Conservation (phyloP, 2,329 filamentous ascomycete species). For the Beauveria sp. region DNA sequence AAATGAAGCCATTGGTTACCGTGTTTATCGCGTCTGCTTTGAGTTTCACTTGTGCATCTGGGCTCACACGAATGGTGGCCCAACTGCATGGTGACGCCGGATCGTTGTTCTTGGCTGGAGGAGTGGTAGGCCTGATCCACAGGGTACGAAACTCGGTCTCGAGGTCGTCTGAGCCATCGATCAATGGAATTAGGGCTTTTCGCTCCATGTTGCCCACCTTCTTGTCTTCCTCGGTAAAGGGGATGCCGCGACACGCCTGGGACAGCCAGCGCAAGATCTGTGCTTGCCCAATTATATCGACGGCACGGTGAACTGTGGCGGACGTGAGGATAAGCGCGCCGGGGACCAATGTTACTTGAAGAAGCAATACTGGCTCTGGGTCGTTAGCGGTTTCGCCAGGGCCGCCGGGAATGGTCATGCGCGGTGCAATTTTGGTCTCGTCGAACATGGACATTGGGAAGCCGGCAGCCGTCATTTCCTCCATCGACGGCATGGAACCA, state of each 20-base stretch:
- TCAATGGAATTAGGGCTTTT: background rate
- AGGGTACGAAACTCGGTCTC: background rate
- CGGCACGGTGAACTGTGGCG: slow-evolving; percentile 37
- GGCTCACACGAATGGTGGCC: background rate
- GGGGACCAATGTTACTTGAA: slow-evolving; percentile 40
- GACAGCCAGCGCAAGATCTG: slow-evolving; percentile 38
- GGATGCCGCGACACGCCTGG: slow-evolving; percentile 35
- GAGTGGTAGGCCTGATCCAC: background rate
- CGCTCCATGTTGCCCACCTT: background rate
- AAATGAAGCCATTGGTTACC: background rate
- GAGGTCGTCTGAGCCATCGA: background rate
- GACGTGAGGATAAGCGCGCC: slow-evolving; percentile 44
- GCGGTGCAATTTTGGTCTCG: slow-evolving; percentile 33
- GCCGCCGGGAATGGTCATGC: slow-evolving; percentile 28
- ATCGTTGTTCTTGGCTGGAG: background rate
- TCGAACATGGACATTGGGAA: slow-evolving; percentile 43
- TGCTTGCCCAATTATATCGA: slow-evolving; percentile 44
- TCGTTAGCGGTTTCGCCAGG: slow-evolving; percentile 18
- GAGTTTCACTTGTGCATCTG: background rate
- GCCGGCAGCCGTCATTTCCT: slow-evolving; percentile 25
- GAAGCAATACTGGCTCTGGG: slow-evolving; percentile 32
- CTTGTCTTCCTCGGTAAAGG: background rate
- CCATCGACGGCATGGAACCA: slow-evolving; percentile 27
- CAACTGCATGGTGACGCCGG: background rate
- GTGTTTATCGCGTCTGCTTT: background rate